phyloP scores from a whole-genome alignment of 805 yeast genomes.

The Torulaspora microellipsoides region DNA sequence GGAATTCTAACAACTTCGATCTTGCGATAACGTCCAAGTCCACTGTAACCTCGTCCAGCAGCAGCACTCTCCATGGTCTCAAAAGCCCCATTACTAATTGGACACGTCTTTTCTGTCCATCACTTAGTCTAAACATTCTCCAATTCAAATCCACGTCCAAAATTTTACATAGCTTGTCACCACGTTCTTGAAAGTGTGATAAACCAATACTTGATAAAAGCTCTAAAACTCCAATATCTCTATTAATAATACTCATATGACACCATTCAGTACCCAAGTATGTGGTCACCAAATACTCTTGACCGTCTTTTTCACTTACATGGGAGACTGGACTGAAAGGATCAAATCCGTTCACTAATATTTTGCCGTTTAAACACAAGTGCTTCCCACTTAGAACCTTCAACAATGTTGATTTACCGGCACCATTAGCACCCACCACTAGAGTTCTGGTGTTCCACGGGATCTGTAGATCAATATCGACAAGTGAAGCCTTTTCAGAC shows the following conservation, averaged over 20 bases:
- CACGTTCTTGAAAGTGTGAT: slow-evolving; percentile 65
- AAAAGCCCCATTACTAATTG: slow-evolving; percentile 90
- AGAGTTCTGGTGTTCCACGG: slow-evolving; percentile 72
- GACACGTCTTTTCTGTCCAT: slow-evolving; percentile 93
- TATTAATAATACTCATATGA: slow-evolving; percentile 76
- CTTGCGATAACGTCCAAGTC: slow-evolving; percentile 93
- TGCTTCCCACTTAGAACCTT: slow-evolving; percentile 88
- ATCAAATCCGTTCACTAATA: slow-evolving; percentile 74
- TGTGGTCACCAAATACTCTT: slow-evolving; percentile 49
- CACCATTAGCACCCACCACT: slow-evolving; percentile 92
- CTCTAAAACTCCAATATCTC: slow-evolving; percentile 84
- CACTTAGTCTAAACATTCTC: slow-evolving; percentile 90
- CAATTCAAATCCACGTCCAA: slow-evolving; percentile 83
- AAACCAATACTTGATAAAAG: slow-evolving; percentile 80
- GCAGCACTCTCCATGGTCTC: slow-evolving; percentile 80
- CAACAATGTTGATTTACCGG: slow-evolving; percentile 89
- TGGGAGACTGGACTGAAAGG: slow-evolving; percentile 65
- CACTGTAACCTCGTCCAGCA: slow-evolving; percentile 96
- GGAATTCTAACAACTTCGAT: slow-evolving; percentile 62
- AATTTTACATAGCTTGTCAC: slow-evolving; percentile 69
- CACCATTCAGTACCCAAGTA: slow-evolving; percentile 99
- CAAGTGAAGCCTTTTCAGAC: slow-evolving; percentile 58
- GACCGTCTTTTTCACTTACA: slow-evolving; percentile 35
- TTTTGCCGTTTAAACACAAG: slow-evolving; percentile 65
- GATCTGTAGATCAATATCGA: slow-evolving; percentile 55